A percentile compares a stretch with the other conserved stretches of the same genome.
These are phyloP conservation scores for Mallotus nudiflorus DNA, from an alignment of 345 rosid species.

Conservation along the genomic window DNA sequence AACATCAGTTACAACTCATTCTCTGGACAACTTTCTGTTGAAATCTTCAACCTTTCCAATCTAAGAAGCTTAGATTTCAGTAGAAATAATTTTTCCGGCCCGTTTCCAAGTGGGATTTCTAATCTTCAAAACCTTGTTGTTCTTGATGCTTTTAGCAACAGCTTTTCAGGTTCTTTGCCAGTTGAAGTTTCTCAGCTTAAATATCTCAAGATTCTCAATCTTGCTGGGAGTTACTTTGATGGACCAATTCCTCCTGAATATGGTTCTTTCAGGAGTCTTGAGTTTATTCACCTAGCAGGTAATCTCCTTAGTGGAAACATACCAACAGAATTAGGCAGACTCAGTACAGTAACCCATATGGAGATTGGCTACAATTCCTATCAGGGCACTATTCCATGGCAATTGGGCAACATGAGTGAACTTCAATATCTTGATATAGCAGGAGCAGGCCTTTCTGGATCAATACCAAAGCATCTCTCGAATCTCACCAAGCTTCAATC, in stretches of 20 bases:
- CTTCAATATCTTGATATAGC: slow-evolving; percentile 87
- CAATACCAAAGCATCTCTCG: slow-evolving; percentile 64
- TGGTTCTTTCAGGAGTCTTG: slow-evolving; percentile 67
- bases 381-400: slow-evolving; percentile 73
- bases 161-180: slow-evolving; percentile 82
- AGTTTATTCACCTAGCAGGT: slow-evolving; percentile 83
- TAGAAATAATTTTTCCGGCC: slow-evolving; percentile 79
- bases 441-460: slow-evolving; percentile 75
- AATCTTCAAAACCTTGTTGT: slow-evolving; percentile 46
- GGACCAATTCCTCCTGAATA: slow-evolving; percentile 76
- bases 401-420: slow-evolving; percentile 72
- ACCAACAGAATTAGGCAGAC: slow-evolving; percentile 69
- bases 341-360: slow-evolving; percentile 71
- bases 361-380: slow-evolving; percentile 94
- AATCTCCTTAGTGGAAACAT: slow-evolving; percentile 61
- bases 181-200: slow-evolving; percentile 52
- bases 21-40: slow-evolving; percentile 62
- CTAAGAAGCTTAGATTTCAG: slow-evolving; percentile 74
- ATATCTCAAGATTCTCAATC: slow-evolving; percentile 63
- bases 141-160: slow-evolving; percentile 84
- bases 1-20: slow-evolving; percentile 81
- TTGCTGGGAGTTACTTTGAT: slow-evolving; percentile 90
- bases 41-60: slow-evolving; percentile 51
- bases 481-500: slow-evolving; percentile 84
- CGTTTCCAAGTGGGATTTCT: slow-evolving; percentile 56